phyloP scores from a whole-genome alignment of 192 early-diverging fungal genomes.

The Coemansia sp. region DNA sequence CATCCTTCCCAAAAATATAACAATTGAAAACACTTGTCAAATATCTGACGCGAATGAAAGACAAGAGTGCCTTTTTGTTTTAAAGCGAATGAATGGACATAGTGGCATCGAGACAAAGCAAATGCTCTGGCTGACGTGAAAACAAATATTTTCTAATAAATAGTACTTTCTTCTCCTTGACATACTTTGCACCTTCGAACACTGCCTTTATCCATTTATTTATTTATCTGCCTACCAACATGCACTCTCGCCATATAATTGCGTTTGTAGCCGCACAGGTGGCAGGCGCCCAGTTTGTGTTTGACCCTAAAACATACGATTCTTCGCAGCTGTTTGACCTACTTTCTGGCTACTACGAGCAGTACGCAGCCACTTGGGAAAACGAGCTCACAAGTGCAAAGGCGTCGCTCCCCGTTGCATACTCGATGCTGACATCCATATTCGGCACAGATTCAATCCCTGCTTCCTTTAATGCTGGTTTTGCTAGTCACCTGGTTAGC shows the following conservation, averaged over 20 bases:
- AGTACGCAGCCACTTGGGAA: conserved; percentile 29
- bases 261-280: background rate
- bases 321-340: conserved; percentile 22
- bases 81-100: too few species aligned
- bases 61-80: too few species aligned
- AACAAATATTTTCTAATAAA: too few species aligned
- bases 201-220: background rate
- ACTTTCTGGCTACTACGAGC: conserved; percentile 31
- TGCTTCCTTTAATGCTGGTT: conserved; percentile 26
- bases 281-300: conserved; percentile 26
- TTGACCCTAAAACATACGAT: conserved; percentile 37
- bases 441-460: conserved; percentile 20
- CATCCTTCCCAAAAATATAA: too few species aligned
- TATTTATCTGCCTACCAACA: background rate
- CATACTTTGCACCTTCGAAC: background rate
- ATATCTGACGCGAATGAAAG: too few species aligned
- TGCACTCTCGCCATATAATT: conserved; percentile 3
- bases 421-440: conserved; percentile 23
- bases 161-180: background rate
- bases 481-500: conserved; percentile 28
- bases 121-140: too few species aligned
- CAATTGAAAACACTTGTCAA: too few species aligned
- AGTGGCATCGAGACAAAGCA: too few species aligned
- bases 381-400: conserved; percentile 24
- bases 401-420: conserved; percentile 28